Evolutionary conservation across 176 grass and related monocot species (phyloP).

Genomic region (Oryza glumipatula): DNA sequence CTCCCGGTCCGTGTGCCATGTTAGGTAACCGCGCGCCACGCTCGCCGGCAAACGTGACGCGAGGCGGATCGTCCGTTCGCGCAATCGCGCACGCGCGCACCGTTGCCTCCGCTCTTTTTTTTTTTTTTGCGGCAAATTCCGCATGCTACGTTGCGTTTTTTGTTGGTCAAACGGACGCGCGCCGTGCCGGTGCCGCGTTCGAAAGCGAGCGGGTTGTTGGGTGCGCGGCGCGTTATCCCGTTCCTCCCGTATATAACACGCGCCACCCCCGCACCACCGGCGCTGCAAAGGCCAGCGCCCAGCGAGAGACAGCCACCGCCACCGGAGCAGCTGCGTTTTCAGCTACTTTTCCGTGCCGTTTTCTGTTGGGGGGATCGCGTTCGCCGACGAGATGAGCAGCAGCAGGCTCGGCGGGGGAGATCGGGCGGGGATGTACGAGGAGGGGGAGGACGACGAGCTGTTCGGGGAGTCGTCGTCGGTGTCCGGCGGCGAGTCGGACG

Average conservation of each 20-base stretch:
- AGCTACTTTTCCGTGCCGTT: not conserved
- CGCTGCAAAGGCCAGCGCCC: conserved; percentile 11
- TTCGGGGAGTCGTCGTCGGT: conserved; percentile 39
- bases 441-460: conserved; percentile 46
- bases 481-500: conserved; percentile 49
- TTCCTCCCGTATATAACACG: conserved; percentile 33
- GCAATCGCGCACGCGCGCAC: not conserved
- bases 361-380: too few relatives aligned
- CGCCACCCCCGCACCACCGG: conserved; percentile 11
- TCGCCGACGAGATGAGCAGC: conserved; percentile 32
- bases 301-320: not conserved
- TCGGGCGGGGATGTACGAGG: conserved; percentile 18
- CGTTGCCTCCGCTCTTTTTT: not conserved
- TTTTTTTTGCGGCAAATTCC: not conserved
- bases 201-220: conserved; percentile 7
- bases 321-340: not conserved
- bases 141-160: not conserved
- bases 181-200: not conserved
- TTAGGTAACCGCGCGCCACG: not conserved
- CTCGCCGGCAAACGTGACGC: not conserved
- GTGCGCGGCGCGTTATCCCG: conserved; percentile 7
- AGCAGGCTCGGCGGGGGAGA: conserved; percentile 12
- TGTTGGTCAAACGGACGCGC: conserved; percentile 18
- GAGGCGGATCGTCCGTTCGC: not conserved
- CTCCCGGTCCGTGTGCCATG: not conserved